phyloP scores from a whole-genome alignment of 2,329 filamentous ascomycete species.

The Coleophoma eucalyptorum region DNA sequence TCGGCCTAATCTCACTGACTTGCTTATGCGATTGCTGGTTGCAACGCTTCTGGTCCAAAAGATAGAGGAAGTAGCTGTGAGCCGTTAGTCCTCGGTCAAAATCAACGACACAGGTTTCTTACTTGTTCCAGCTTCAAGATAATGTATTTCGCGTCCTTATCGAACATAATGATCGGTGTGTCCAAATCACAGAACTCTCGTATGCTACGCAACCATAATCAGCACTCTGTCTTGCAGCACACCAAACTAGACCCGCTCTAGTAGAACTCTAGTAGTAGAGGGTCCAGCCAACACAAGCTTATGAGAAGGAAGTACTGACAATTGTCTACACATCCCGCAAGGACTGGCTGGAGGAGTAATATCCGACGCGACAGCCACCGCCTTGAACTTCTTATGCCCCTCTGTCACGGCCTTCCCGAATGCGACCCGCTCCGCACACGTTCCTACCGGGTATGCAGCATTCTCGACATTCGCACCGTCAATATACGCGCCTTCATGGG shows the following conservation, averaged over 20 bases:
- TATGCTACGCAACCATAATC: constrained; percentile 45
- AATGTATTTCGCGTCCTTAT: constrained; percentile 70
- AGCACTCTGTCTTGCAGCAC: neutral
- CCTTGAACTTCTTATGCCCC: constrained; percentile 54
- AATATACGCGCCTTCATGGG: constrained; percentile 40
- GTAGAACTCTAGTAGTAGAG: neutral
- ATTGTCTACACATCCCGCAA: constrained; percentile 95
- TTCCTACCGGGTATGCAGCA: constrained; percentile 85
- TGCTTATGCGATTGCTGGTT: constrained; percentile 7
- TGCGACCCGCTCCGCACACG: constrained; percentile 90
- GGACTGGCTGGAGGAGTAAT: constrained; percentile 67
- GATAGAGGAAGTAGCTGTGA: constrained; percentile 61
- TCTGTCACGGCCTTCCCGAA: constrained; percentile 71
- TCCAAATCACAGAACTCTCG: constrained; percentile 69
- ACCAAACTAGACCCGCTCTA: neutral
- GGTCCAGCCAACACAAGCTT: neutral
- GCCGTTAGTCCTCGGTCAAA: neutral
- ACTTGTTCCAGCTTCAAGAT: constrained; percentile 68
- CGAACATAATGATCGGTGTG: constrained; percentile 88
- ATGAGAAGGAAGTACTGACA: constrained; percentile 49
- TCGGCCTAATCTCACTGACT: too few species aligned
- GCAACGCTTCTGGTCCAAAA: constrained; percentile 60
- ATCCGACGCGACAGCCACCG: constrained; percentile 83
- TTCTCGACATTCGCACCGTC: constrained; percentile 91
- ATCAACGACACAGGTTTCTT: constrained; percentile 15